Evolutionary conservation across 169 alveolate genomes (phyloP).

Genomic region (Eimeria sp.): DNA sequence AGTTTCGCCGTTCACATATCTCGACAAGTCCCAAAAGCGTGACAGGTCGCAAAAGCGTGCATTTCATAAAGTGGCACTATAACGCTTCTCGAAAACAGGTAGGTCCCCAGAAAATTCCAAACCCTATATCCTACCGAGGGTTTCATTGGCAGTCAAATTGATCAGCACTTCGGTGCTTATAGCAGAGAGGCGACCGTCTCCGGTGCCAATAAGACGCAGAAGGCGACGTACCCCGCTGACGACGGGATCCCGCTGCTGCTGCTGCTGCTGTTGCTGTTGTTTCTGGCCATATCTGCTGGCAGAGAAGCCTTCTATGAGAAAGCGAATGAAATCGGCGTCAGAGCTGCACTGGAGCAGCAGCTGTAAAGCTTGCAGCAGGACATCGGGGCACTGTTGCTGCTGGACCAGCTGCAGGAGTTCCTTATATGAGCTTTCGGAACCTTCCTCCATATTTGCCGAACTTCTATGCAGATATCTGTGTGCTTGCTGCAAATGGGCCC

Average conservation of each 20-base stretch:
- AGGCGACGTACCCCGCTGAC: slow-evolving; percentile 33
- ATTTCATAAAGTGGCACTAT: no score
- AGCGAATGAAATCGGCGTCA: not conserved
- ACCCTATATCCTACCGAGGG: slow-evolving; percentile 4
- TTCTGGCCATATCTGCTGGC: slow-evolving; percentile 6
- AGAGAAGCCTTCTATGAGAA: slow-evolving; percentile 3
- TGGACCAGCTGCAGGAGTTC: slow-evolving; percentile 17
- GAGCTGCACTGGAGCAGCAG: slow-evolving; percentile 63
- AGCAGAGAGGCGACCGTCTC: slow-evolving; percentile 48
- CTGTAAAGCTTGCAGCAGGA: slow-evolving; percentile 33
- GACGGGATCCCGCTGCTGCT: not conserved
- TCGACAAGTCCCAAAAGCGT: no score
- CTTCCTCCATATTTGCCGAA: not conserved
- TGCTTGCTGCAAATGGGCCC: not conserved
- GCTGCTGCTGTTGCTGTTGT: slow-evolving; percentile 19
- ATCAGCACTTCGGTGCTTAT: slow-evolving; percentile 33
- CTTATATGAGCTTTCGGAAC: not conserved
- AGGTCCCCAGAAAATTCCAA: not conserved
- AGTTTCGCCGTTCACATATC: not conserved
- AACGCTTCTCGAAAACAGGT: no score
- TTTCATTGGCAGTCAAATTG: slow-evolving; percentile 47
- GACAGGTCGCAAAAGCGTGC: not conserved
- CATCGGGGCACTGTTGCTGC: slow-evolving; percentile 20
- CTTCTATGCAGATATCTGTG: not conserved
- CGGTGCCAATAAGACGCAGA: slow-evolving; percentile 37